A percentile compares a stretch with the other conserved stretches of the same genome.
Conservation (phyloP, 176 grass and related monocot species). For the Triticum dicoccoides region DNA sequence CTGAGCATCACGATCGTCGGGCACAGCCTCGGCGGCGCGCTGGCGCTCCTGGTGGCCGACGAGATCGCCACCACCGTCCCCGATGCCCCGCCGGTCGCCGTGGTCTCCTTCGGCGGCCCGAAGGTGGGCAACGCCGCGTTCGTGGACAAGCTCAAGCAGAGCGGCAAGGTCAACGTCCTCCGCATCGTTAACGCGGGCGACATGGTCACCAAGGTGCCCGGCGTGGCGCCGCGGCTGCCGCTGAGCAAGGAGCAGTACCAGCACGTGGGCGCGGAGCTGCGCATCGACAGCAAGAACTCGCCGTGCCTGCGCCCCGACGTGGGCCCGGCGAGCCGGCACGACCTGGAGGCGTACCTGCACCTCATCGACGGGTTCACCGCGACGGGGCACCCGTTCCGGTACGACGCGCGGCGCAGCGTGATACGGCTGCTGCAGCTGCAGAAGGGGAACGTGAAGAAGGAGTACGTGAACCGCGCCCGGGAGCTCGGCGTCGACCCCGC, state of each 20-base stretch:
- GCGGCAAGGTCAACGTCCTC: constrained; percentile 61
- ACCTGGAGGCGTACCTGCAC: constrained; percentile 90
- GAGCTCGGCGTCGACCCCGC: constrained; percentile 56
- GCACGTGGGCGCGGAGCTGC: constrained; percentile 72
- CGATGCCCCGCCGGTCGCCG: constrained; percentile 65
- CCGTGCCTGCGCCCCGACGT: constrained; percentile 72
- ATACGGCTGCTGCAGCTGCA: constrained; percentile 67
- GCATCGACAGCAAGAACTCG: constrained; percentile 63
- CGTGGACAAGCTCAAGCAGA: constrained; percentile 35
- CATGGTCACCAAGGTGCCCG: constrained; percentile 80
- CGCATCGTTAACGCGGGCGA: constrained; percentile 82
- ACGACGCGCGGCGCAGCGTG: constrained; percentile 68
- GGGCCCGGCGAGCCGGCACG: constrained; percentile 72
- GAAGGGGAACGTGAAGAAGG: constrained; percentile 71
- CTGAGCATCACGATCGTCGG: constrained; percentile 92
- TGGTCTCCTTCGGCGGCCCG: constrained; percentile 85
- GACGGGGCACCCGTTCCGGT: constrained; percentile 62
- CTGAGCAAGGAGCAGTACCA: constrained; percentile 49
- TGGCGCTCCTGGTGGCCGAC: constrained; percentile 81
- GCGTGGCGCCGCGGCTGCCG: constrained; percentile 38
- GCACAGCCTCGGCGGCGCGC: constrained; percentile 80
- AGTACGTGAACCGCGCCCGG: constrained; percentile 62
- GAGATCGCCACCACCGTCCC: constrained; percentile 56
- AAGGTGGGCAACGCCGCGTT: constrained; percentile 81
- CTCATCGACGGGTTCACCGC: constrained; percentile 87